Evolutionary conservation across 1,284 basidiomycete genomes (phyloP), one percentile per base, ranked within the genome.

Genomic region (Papiliotrema terrestris): DNA sequence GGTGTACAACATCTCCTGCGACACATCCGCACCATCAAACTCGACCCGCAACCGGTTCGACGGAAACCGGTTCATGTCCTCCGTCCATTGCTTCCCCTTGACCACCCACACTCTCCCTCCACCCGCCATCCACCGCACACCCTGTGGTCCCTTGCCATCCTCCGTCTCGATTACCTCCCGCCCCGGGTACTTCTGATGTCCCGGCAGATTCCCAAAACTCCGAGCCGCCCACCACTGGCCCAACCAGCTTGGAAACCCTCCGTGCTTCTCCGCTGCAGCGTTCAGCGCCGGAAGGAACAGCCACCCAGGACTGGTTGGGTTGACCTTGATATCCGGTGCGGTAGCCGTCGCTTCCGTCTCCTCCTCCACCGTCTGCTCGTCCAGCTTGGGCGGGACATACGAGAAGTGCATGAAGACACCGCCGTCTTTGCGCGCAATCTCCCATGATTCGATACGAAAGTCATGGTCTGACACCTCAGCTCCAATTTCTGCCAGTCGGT

Each of bases 11-110:
- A 80, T 72, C 72, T 94, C 89, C 70, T 94, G 89, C 26, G 82
- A 81, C 2, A 92, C 78, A 66, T 94, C 91, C 1, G 89, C 86
- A 0, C 93, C 92, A 32, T 94, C 88, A 65, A 93, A 95, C 8
- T 84, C 78, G n/a, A 94, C 82, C 56, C 83, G 84, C 43, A 96
- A 67, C 15, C 86, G 80, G 1, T 80, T 77, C 6, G 88, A 87
- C 0, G 90, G 85, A 71, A 85, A 94, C 46, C 89, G 82, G 61
- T 86, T 81, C 83, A 95, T 85, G 65, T 96, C 93, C 87, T 93
- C 91, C 59, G 81, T 81, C 89, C 90, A 94, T 6, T 91, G 90
- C 11, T 79, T 80, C 0, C 91, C 91, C 69, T 83, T 84, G 29
- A 94, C 91, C 17, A 88, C 72, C 90, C 90, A 93, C 11, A 87